Evolutionary conservation across 148 eudicot genomes (phyloP), one percentile per base, ranked within the genome.

Genomic region (Amaranthus palmeri): DNA sequence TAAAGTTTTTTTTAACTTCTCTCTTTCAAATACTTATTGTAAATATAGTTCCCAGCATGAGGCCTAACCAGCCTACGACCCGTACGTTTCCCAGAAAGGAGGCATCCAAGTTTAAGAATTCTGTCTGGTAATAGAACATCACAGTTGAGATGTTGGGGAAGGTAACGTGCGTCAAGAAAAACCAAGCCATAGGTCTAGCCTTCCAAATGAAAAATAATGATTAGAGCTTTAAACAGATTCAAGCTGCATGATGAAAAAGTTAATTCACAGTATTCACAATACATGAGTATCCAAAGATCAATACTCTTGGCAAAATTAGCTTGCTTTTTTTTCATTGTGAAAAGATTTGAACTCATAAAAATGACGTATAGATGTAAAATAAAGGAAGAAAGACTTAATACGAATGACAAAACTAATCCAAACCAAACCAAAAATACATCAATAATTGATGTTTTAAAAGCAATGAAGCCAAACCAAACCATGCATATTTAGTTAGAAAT

Each of bases 121-220:
- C 97, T 3, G 96, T 87, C 82, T 91, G 96, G 83, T 93, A 93
- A 78, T 89, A 91, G 79, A 93, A 93, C 96, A 89, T 93, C 66
- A 86, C 73, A 44, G 98, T 93, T 17, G 98, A 93, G 66, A 93
- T 83, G 72, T 89, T 93, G 81, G 98, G 98, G 62, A 86, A 73
- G 68, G 90, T 88, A 67, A 91, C 84, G 72, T 86, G 85, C 49
- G 98, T 96, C 76, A 93, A 69, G 87, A 91, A 91, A 80, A 93
- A 93, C 98, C 98, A 93, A 59, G 96, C 83, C 96, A 93, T 93
- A 72, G 98, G 96, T 82, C 98, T 93, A 87, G 74, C 79, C 83
- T 83, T 84, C 85, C 83, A 80, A 74, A 62, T 74, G 75, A 40
- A 70, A 63, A 63, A 61, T 42, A 70, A 77, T 15, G 61, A 76